Evolutionary conservation across 345 rosid genomes (phyloP).

Genomic region (Lenwebbia sp.): DNA sequence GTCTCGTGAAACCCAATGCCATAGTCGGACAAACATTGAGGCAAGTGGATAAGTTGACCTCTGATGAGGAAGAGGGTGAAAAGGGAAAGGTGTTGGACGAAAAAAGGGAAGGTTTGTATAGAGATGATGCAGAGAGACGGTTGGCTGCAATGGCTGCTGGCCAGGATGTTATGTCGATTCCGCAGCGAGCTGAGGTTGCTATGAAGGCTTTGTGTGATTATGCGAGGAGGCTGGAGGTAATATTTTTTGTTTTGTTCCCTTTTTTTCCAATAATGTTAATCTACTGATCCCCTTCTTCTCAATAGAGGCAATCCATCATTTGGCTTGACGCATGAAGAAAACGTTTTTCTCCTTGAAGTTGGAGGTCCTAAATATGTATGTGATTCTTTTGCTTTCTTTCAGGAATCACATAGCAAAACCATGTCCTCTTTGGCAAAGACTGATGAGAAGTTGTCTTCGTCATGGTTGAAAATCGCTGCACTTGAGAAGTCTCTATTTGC

Average conservation of each 20-base stretch:
- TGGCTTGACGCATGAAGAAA: neutral
- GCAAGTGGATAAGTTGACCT: constrained; percentile 5
- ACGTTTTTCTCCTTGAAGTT: neutral
- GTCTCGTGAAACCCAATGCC: constrained; percentile 4
- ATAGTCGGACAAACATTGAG: neutral
- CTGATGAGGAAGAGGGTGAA: constrained; percentile 4
- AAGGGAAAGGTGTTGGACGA: neutral
- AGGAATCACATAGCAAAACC: constrained; percentile 74
- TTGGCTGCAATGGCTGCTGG: constrained; percentile 21
- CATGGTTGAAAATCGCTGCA: constrained; percentile 53
- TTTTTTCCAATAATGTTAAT: neutral
- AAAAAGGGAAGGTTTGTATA: neutral
- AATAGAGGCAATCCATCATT: neutral
- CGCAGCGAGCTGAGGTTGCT: constrained; percentile 60
- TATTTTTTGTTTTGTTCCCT: neutral
- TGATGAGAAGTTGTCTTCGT: constrained; percentile 74
- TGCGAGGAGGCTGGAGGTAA: constrained; percentile 50
- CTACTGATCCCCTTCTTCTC: neutral
- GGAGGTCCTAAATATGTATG: neutral
- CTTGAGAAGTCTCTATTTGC: constrained; percentile 68
- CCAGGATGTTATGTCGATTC: constrained; percentile 41
- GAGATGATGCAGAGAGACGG: neutral
- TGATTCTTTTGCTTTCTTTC: neutral
- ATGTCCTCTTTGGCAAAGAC: constrained; percentile 45
- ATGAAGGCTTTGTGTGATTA: constrained; percentile 52